phyloP scores from a whole-genome alignment of 2,329 filamentous ascomycete genomes.

The Aphanocladium album region DNA sequence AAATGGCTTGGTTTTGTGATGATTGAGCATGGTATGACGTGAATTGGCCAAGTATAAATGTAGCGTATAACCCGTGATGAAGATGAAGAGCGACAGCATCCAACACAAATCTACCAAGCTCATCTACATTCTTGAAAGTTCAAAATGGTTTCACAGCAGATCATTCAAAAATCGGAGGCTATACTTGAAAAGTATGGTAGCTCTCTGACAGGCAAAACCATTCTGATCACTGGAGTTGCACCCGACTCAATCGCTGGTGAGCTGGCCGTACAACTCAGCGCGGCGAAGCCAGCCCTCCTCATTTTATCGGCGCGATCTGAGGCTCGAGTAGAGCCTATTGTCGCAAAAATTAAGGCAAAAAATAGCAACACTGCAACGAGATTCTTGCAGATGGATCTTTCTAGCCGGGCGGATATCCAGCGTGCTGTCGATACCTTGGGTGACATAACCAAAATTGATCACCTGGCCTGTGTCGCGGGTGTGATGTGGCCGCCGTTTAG shows the following conservation, averaged over 20 bases:
- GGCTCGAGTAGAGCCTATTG: neutral
- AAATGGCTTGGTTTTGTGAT: no score
- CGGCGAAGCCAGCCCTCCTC: conserved; percentile 10
- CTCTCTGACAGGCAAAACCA: neutral
- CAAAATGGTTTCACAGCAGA: neutral
- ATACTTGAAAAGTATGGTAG: neutral
- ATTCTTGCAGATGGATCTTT: neutral
- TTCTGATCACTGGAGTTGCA: conserved; percentile 13
- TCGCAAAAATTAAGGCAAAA: neutral
- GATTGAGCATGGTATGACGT: no score
- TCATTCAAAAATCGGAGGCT: neutral
- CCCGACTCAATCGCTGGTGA: conserved; percentile 13
- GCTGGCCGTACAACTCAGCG: conserved; percentile 14
- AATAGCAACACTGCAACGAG: neutral
- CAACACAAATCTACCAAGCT: no score
- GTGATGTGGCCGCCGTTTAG: conserved; percentile 12
- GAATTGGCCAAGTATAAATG: no score
- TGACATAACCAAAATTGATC: conserved; percentile 11
- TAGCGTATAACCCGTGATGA: no score
- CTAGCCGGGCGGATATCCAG: neutral
- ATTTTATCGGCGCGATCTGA: conserved; percentile 9
- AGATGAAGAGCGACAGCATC: no score
- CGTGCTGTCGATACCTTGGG: neutral
- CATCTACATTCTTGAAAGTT: no score
- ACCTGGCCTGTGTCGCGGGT: conserved; percentile 13